Base-by-base conservation (phyloP, 176 grass and related monocot species). In the Panicum miliaceum region DNA sequence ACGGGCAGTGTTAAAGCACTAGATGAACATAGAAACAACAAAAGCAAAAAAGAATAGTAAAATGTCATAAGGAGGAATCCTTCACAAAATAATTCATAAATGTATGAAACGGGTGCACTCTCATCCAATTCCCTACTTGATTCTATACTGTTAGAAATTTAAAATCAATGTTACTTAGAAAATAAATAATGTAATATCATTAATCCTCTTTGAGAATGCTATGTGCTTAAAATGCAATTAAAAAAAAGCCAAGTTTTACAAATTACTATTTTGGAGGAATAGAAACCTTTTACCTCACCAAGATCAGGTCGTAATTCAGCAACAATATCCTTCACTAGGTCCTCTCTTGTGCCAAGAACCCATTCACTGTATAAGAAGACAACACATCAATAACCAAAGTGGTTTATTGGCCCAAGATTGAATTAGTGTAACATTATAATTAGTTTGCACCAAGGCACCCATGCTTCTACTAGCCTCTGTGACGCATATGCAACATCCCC, bases 321-420 rank as follows among this genome's bases (percentile, higher is more conserved):
- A 81, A 85, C 64, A 64, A 98, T 92, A 91, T 98, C 93, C 71
- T 88, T 93, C 85, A 90, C 93, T 15, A 98, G 73, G 83, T 98
- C 96, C 70, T 98, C 96, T 83, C 96, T 91, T 73, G 89, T 95
- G 69, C 96, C 93, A 90, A 98, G 87, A 87, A 98, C 96, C 96
- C 96, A 98, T 87, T 98, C 96, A 47, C 96, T 98, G 80, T 77
- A 84, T 50, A 77, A 87, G 23, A 53, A 68, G 48, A 65, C 19
- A 84, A 64, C 25, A 63, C 23, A 64, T 79, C 14, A 81, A 68
- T 68, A 50, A 66, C 64, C 34, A 42, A 56, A 36, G 41, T 64
- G 74, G 36, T 29, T 79, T 80, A n/a, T 57, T 86, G 29, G 23
- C 36, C 51, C 6, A 57, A 80, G 37, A 50, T 26, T 81, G 71